Base-by-base conservation (phyloP, 2,329 filamentous ascomycete genomes). In the Apiospora hydei region DNA sequence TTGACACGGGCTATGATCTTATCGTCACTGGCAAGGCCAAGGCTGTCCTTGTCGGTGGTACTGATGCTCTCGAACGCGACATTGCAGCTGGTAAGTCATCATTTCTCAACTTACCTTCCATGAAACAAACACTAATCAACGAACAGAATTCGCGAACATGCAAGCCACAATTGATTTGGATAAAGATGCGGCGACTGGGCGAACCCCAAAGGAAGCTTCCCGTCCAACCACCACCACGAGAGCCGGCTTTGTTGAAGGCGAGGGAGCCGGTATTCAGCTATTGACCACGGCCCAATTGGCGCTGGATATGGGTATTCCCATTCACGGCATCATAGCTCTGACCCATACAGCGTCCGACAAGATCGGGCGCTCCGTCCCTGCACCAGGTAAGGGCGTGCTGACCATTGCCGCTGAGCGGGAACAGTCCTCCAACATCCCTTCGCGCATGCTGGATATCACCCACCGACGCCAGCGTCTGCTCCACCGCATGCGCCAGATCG, bases 351-450 rank as follows among this genome's bases (percentile, higher is more conserved):
- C 83, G 0, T 75, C 74, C 21, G 83, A 84, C 70, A 78, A 79
- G 13, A 74, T 77, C 44, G 78, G 81, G 0, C 77, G 82, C 1
- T 84, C 83, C 0, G 75, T 84, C 1, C 83, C 83, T 0, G 82
- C 83, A 0, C 83, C 83, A 0, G 82, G 83, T 0, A 75, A 78
- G 34, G 83, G 83, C 0, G 74, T 84, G 13, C 73, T 84, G 51
- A 79, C 77, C 8, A 75, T 76, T 44, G 81, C 79, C 1, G 73
- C 76, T 16, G 77, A 80, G 57, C 69, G 67, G 11, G 77, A 80
- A 66, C 70, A 66, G 16, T 53, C 70, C 8, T 71, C 69, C 30
- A 74, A 71, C 7, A 74, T 75, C 0, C 18, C 74, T 1, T 78
- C 80, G 0, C 77, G 77, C 1, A 71, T 80, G 2, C 71, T 81